phyloP scores from a whole-genome alignment of 192 early-diverging fungal genomes.

The Funneliformis geosporum region DNA sequence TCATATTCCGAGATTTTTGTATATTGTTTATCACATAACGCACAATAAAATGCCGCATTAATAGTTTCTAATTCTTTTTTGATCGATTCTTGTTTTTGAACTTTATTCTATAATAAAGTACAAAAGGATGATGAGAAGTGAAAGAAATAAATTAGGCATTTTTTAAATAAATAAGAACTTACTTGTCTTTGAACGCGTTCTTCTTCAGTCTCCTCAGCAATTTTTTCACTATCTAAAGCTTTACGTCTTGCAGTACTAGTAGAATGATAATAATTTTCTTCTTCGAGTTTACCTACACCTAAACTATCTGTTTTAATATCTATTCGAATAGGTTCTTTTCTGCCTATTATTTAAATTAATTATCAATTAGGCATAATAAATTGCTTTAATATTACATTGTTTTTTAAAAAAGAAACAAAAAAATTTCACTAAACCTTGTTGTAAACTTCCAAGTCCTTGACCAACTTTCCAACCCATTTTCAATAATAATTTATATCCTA shows the following conservation, averaged over 20 bases:
- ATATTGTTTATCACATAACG: slow-evolving; percentile 80
- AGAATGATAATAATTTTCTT: slow-evolving; percentile 54
- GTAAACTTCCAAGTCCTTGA: slow-evolving; percentile 56
- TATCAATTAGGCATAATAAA: not conserved
- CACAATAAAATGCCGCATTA: slow-evolving; percentile 77
- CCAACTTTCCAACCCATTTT: slow-evolving; percentile 76
- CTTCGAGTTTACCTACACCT: slow-evolving; percentile 67
- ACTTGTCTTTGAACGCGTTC: slow-evolving; percentile 58
- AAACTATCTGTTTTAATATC: slow-evolving; percentile 61
- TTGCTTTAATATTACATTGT: too few species aligned
- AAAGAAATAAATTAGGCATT: not conserved
- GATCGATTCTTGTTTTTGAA: slow-evolving; percentile 49
- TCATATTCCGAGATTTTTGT: slow-evolving; percentile 75
- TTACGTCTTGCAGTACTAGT: slow-evolving; percentile 63
- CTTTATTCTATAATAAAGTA: slow-evolving; percentile 46
- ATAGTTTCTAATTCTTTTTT: slow-evolving; percentile 59
- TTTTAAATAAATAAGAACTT: not conserved
- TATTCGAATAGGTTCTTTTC: slow-evolving; percentile 72
- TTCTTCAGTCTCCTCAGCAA: slow-evolving; percentile 65
- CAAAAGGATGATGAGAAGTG: not conserved
- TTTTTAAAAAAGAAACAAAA: slow-evolving; percentile 10
- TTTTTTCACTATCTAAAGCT: slow-evolving; percentile 63
- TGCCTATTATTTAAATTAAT: slow-evolving; percentile 45
- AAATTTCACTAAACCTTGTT: slow-evolving; percentile 48
- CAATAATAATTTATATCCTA: slow-evolving; percentile 65